Percentiles rank a stretch among this genome's conserved stretches.
Evolutionary conservation across 2,329 filamentous ascomycete species (phyloP).

Genomic region (Paecilomyces niveus): DNA sequence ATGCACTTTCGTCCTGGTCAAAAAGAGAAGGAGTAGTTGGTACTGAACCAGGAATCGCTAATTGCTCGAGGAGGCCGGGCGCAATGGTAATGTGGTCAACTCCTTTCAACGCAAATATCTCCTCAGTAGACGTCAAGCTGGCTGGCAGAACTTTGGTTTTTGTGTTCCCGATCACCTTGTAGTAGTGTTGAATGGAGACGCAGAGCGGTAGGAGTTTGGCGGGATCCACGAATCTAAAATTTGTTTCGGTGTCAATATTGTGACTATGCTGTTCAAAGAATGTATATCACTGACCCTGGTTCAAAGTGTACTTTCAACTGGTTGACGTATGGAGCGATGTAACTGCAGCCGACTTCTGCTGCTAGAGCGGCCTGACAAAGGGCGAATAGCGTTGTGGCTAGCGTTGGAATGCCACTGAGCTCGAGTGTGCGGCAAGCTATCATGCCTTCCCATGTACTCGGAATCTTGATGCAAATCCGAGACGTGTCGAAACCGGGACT

Average conservation of each 20-base stretch:
- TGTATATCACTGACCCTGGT: conserved; percentile 13
- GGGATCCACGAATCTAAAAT: conserved; percentile 18
- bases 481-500: conserved; percentile 38
- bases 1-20: conserved; percentile 8
- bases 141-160: conserved; percentile 50
- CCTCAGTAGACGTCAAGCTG: conserved; percentile 50
- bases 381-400: conserved; percentile 58
- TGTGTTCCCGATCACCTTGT: conserved; percentile 29
- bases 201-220: conserved; percentile 41
- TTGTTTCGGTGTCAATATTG: neutral
- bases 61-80: conserved; percentile 43
- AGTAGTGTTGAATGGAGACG: conserved; percentile 48
- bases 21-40: conserved; percentile 25
- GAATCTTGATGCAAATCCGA: conserved; percentile 57
- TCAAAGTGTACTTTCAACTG: conserved; percentile 58
- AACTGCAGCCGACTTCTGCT: conserved; percentile 51
- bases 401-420: conserved; percentile 47
- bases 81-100: conserved; percentile 55
- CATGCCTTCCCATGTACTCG: conserved; percentile 57
- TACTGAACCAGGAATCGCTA: conserved; percentile 35
- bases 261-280: neutral
- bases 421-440: conserved; percentile 52
- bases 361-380: conserved; percentile 55
- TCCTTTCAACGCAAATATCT: conserved; percentile 53
- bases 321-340: conserved; percentile 60